These are phyloP conservation scores for Aaosphaeria arxii DNA, from an alignment of 2,329 filamentous ascomycete species.

Conservation along the genomic window DNA sequence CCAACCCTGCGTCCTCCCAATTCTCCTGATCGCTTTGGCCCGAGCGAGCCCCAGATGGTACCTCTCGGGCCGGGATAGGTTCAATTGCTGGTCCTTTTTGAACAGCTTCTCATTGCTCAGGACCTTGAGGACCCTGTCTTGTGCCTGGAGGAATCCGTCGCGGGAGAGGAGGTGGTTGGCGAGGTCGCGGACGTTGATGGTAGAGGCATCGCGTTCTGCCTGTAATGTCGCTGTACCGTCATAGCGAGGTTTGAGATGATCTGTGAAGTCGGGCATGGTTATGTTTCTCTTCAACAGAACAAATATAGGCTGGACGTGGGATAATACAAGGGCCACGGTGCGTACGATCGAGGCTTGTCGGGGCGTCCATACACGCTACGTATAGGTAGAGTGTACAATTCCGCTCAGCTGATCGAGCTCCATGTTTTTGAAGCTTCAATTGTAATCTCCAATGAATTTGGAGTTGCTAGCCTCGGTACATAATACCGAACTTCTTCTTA, in stretches of 20 bases:
- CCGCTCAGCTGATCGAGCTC: no score
- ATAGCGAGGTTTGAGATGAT: slow-evolving; percentile 46
- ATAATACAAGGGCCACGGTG: no score
- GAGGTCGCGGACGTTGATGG: slow-evolving; percentile 44
- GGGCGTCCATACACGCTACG: no score
- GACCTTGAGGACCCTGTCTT: slow-evolving; percentile 45
- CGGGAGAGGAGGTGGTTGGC: slow-evolving; percentile 46
- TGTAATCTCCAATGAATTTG: no score
- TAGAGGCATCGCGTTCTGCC: slow-evolving; percentile 45
- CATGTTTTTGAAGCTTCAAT: no score
- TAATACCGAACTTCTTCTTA: no score
- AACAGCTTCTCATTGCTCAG: slow-evolving; percentile 49
- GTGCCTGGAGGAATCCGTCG: slow-evolving; percentile 49
- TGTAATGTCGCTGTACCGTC: slow-evolving; percentile 47
- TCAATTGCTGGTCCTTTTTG: slow-evolving; percentile 49
- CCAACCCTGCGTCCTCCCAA: slow-evolving; percentile 48
- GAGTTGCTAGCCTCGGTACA: no score
- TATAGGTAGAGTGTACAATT: no score
- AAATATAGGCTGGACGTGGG: no score
- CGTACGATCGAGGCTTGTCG: no score
- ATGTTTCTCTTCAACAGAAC: no score
- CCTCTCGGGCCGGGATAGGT: slow-evolving; percentile 50
- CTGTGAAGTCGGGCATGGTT: slow-evolving; percentile 49
- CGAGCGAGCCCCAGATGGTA: slow-evolving; percentile 53
- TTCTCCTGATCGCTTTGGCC: slow-evolving; percentile 49